A percentile compares a stretch with the other conserved stretches of the same genome.
Evolutionary conservation across 2,329 filamentous ascomycete genomes (phyloP).

Genomic region (Exophiala dermatitidis): DNA sequence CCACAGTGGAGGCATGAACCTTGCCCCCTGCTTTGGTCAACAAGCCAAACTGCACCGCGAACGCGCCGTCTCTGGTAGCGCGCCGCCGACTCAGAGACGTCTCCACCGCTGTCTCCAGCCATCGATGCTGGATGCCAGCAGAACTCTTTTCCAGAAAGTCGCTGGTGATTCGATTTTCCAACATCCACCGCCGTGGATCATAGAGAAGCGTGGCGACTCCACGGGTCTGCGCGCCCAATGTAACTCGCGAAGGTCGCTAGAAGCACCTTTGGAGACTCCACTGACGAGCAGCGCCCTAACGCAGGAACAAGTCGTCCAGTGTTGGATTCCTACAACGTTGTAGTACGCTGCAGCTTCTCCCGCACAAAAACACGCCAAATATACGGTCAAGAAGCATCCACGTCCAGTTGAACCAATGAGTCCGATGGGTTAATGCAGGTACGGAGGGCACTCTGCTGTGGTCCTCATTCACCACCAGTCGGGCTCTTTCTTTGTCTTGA

Average conservation of each 20-base stretch:
- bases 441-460: constrained; percentile 11
- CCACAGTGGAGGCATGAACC: background rate
- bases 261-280: constrained; percentile 12
- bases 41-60: constrained; percentile 12
- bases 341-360: background rate
- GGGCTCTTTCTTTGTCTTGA: constrained; percentile 7
- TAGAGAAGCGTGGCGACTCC: constrained; percentile 10
- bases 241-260: constrained; percentile 13
- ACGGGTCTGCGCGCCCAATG: constrained; percentile 8
- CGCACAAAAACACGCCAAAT: background rate
- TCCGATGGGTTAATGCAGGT: constrained; percentile 19
- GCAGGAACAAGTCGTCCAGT: constrained; percentile 13
- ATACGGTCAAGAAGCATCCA: background rate
- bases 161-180: constrained; percentile 19
- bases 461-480: constrained; percentile 9
- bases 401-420: constrained; percentile 6
- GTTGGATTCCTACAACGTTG: too few relatives aligned
- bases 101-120: constrained; percentile 3
- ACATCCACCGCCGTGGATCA: constrained; percentile 7
- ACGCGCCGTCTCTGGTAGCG: constrained; percentile 15
- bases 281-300: constrained; percentile 13
- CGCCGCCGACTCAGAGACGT: constrained; percentile 7
- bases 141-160: constrained; percentile 19
- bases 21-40: constrained; percentile 14
- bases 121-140: constrained; percentile 11